Evolutionary conservation across 352 stramenopile species (phyloP).

Genomic region (Phytophthora sp.): DNA sequence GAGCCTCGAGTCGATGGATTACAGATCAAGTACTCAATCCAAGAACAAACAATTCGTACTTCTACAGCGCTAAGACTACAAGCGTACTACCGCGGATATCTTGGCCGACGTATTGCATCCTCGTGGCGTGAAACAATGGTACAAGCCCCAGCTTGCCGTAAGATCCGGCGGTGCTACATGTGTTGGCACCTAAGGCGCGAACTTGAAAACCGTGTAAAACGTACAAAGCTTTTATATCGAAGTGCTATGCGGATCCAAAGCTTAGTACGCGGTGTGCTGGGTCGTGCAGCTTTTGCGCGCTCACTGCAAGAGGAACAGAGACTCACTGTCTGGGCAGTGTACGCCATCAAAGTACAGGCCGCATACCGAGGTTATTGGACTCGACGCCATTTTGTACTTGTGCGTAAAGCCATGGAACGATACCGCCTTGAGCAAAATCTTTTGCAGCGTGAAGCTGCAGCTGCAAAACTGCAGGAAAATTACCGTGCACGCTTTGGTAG

Average conservation of each 20-base stretch:
- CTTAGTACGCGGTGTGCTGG: slow-evolving; percentile 55
- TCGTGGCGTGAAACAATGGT: slow-evolving; percentile 65
- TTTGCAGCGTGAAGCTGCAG: slow-evolving; percentile 44
- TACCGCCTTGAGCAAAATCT: slow-evolving; percentile 60
- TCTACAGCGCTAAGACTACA: slow-evolving; percentile 78
- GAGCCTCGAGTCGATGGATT: slow-evolving; percentile 58
- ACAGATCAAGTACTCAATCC: slow-evolving; percentile 72
- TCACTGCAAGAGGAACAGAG: slow-evolving; percentile 40
- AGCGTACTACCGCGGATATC: slow-evolving; percentile 63
- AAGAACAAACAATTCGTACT: slow-evolving; percentile 75
- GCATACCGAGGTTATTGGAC: slow-evolving; percentile 70
- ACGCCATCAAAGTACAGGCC: slow-evolving; percentile 62
- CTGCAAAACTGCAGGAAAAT: slow-evolving; percentile 50
- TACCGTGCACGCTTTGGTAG: slow-evolving; percentile 71
- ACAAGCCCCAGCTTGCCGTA: slow-evolving; percentile 49
- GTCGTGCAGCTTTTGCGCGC: slow-evolving; percentile 38
- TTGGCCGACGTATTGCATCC: slow-evolving; percentile 51
- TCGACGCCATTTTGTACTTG: slow-evolving; percentile 49
- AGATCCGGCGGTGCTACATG: slow-evolving; percentile 60
- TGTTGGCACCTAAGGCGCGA: slow-evolving; percentile 52
- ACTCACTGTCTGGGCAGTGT: slow-evolving; percentile 41
- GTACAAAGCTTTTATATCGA: slow-evolving; percentile 32
- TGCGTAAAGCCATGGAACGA: slow-evolving; percentile 68
- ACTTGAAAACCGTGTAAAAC: slow-evolving; percentile 38
- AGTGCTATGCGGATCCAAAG: slow-evolving; percentile 66